These are phyloP conservation scores for Exsudoporus frostii DNA, from an alignment of 768 basidiomycete genomes.

Conservation along the genomic window DNA sequence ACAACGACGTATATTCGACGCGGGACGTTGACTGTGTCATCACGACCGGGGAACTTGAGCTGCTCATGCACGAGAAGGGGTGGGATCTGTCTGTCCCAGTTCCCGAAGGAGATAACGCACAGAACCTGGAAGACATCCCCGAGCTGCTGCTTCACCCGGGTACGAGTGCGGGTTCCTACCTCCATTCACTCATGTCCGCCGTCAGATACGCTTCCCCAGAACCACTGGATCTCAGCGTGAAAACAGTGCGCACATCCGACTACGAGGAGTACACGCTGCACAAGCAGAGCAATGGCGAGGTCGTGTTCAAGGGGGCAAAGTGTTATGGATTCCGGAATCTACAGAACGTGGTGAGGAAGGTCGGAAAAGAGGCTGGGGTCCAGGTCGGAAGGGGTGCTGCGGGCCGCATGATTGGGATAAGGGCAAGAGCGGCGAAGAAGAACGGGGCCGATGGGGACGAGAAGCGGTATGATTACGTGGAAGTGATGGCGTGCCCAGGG, in stretches of 20 bases:
- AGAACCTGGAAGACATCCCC: constrained; percentile 43
- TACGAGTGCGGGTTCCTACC: constrained; percentile 89
- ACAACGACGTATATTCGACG: constrained; percentile 73
- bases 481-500: constrained; percentile 98
- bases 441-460: constrained; percentile 36
- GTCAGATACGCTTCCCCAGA: constrained; percentile 41
- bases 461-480: constrained; percentile 80
- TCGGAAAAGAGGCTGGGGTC: constrained; percentile 81
- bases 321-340: constrained; percentile 98
- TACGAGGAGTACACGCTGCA: constrained; percentile 71
- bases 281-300: constrained; percentile 44
- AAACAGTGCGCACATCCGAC: constrained; percentile 67
- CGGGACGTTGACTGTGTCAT: constrained; percentile 97
- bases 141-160: constrained; percentile 78
- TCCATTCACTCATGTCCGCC: constrained; percentile 71
- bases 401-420: constrained; percentile 35
- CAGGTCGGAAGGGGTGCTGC: constrained; percentile 70
- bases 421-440: constrained; percentile 33
- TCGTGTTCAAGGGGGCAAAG: constrained; percentile 88
- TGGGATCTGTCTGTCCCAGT: constrained; percentile 71
- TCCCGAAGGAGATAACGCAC: constrained; percentile 42
- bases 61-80: constrained; percentile 76
- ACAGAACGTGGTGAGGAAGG: constrained; percentile 92
- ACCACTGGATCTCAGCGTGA: constrained; percentile 49
- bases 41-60: constrained; percentile 91